These are phyloP conservation scores for Epichloe brachyelytri DNA, from an alignment of 2,329 filamentous ascomycete species.

Conservation along the genomic window DNA sequence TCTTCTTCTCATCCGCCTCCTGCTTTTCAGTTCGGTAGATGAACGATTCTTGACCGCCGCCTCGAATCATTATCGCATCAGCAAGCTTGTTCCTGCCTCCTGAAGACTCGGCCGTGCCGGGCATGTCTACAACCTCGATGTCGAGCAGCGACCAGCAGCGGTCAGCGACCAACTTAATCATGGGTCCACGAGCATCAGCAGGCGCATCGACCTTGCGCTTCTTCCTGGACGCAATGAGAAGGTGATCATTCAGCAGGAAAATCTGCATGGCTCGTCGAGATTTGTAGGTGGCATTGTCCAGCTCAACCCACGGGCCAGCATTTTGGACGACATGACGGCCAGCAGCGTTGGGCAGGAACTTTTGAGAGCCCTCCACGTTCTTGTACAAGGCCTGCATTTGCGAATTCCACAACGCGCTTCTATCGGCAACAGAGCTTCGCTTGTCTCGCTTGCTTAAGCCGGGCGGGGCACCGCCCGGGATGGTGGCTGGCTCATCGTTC, in stretches of 20 bases:
- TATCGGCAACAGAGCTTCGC: constrained; percentile 72
- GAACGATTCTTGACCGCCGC: constrained; percentile 77
- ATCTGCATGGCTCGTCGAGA: constrained; percentile 79
- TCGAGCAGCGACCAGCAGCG: constrained; percentile 90
- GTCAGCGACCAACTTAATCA: constrained; percentile 77
- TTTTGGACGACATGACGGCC: constrained; percentile 93
- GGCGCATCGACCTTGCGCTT: constrained; percentile 72
- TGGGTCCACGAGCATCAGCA: constrained; percentile 35
- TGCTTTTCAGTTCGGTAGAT: constrained; percentile 85
- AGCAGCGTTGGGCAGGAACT: constrained; percentile 79
- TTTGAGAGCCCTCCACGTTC: constrained; percentile 93
- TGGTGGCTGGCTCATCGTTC: constrained; percentile 31
- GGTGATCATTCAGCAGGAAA: constrained; percentile 85
- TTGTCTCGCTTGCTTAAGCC: constrained; percentile 61
- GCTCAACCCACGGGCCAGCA: constrained; percentile 85
- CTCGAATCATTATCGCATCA: constrained; percentile 81
- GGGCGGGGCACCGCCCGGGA: constrained; percentile 37
- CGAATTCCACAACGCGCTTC: constrained; percentile 53
- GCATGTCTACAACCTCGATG: constrained; percentile 84
- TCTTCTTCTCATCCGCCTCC: constrained; percentile 64
- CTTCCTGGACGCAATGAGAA: constrained; percentile 82
- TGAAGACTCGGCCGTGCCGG: constrained; percentile 47
- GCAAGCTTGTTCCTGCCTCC: constrained; percentile 48
- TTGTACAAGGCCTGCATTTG: constrained; percentile 77
- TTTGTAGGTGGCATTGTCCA: constrained; percentile 97